Conservation (phyloP, 805 yeast species). For the Nakazawaea ishiwadae region DNA sequence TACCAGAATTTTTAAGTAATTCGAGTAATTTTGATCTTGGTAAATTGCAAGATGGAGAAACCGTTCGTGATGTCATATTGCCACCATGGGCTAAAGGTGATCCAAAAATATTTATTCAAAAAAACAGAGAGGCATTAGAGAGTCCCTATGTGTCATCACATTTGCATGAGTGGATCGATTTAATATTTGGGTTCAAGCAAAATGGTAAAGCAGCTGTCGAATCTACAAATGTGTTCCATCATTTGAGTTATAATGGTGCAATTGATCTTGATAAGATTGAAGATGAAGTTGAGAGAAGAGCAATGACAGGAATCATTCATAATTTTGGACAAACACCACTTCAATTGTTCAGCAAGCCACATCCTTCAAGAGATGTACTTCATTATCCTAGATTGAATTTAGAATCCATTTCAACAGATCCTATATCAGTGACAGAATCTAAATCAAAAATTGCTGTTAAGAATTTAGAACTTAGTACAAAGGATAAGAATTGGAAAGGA, state of each 20-base stretch:
- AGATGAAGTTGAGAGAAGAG: conserved; percentile 69
- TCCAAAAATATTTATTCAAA: conserved; percentile 66
- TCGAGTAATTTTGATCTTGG: conserved; percentile 70
- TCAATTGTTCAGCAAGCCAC: conserved; percentile 66
- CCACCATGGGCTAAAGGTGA: conserved; percentile 86
- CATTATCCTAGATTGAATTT: conserved; percentile 31
- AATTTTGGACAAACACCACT: conserved; percentile 90
- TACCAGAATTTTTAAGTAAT: conserved; percentile 75
- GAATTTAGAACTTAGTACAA: conserved; percentile 39
- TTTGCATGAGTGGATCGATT: conserved; percentile 80
- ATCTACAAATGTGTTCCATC: conserved; percentile 75
- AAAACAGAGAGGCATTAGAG: conserved; percentile 80
- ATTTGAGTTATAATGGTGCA: conserved; percentile 80
- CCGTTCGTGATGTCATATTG: conserved; percentile 56
- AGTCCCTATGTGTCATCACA: conserved; percentile 74
- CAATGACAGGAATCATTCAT: conserved; percentile 80
- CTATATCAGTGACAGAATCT: conserved; percentile 39
- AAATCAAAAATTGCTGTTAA: conserved; percentile 35
- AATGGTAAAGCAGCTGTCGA: conserved; percentile 64
- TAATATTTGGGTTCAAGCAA: conserved; percentile 79
- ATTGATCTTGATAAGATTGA: conserved; percentile 68
- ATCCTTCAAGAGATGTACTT: conserved; percentile 44
- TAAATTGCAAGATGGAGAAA: conserved; percentile 50
- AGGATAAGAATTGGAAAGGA: conserved; percentile 46
- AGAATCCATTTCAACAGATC: conserved; percentile 26